A percentile compares a stretch with the other conserved stretches of the same genome.
Conservation (phyloP, 495 filamentous ascomycete genomes). For the Hyaloscypha bicolor region DNA sequence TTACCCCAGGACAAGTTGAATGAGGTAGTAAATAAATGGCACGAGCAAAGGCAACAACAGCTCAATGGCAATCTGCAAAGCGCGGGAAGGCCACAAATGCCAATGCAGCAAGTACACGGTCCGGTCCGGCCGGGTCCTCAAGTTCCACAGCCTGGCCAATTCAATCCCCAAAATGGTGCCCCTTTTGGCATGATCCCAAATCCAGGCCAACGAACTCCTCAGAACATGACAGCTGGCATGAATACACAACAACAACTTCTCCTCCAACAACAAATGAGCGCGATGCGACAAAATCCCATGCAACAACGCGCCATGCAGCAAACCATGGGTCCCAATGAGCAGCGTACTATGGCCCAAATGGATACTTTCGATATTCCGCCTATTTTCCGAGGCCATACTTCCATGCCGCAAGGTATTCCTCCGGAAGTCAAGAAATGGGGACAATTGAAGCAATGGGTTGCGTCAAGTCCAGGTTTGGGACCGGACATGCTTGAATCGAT, state of each 20-base stretch:
- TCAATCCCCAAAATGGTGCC: constrained; percentile 36
- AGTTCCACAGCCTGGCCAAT: constrained; percentile 37
- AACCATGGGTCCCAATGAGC: constrained; percentile 3
- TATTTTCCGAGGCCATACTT: constrained; percentile 21
- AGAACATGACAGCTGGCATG: constrained; percentile 36
- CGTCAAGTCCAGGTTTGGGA: constrained; percentile 46
- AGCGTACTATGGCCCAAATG: constrained; percentile 25
- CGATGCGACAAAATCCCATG: constrained; percentile 30
- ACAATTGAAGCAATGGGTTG: constrained; percentile 66
- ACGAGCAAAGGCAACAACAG: constrained; percentile 24
- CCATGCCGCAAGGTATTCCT: constrained; percentile 49
- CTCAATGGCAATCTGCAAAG: constrained; percentile 25
- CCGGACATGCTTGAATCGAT: constrained; percentile 48
- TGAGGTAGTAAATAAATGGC: constrained; percentile 46
- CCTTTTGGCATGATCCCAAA: constrained; percentile 34
- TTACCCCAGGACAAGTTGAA: constrained; percentile 44
- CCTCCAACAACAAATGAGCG: constrained; percentile 39
- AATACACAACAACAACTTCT: constrained; percentile 38
- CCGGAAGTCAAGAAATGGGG: constrained; percentile 70
- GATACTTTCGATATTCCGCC: constrained; percentile 30
- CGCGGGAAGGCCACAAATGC: constrained; percentile 35
- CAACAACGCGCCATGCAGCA: constrained; percentile 16
- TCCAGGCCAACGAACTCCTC: constrained; percentile 32
- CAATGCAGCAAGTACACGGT: constrained; percentile 21
- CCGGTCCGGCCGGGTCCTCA: constrained; percentile 29